Evolutionary conservation across 2,329 filamentous ascomycete genomes (phyloP), one percentile per base, ranked within the genome.

Genomic region (Coniochaeta sp.): DNA sequence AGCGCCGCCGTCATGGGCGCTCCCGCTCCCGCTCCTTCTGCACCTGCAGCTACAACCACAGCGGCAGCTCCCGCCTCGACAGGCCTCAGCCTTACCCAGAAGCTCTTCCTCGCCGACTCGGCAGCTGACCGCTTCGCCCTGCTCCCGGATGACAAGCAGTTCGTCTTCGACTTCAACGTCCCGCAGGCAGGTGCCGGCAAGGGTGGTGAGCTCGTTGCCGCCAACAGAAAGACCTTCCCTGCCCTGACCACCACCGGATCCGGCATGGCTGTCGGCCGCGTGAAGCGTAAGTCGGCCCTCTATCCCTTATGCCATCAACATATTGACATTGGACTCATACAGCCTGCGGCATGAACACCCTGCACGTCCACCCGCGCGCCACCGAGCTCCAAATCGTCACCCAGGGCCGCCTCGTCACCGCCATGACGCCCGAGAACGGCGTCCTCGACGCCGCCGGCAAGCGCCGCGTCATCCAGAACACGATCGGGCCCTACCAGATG

Each of bases 221-320:
- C 78, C 42, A 79, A 81, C 67, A 72, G 78, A 60, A 75, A 76
- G 65, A 75, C 72, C 31, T 82, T 82, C 65, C 79, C 79, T 3
- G 76, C 78, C 24, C 72, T 82, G 18, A 74, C 79, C 18, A 72
- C 74, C 47, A 77, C 75, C 4, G 72, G 72, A 18, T 65, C 74
- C 31, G 71, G 71, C 52, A 77, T 78, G 68, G 75, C 76, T 3
- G 64, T 81, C 7, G 77, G 75, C 35, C 74, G 74, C 58, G 64
- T 82, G 31, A 67, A 70, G 30, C 67, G 65, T 67, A 58, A 57
- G 65, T 54, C n/a, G 8, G 4, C 45, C 26, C n/a, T n/a, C n/a
- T n/a, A n/a, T n/a, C n/a, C n/a, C n/a, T n/a, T n/a, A n/a, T n/a
- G n/a, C n/a, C n/a, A n/a, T n/a, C n/a, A n/a, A n/a, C n/a, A n/a